Evolutionary conservation across 2,329 filamentous ascomycete genomes (phyloP), one percentile per base, ranked within the genome.

Genomic region (Ophiostoma triangulosporum): DNA sequence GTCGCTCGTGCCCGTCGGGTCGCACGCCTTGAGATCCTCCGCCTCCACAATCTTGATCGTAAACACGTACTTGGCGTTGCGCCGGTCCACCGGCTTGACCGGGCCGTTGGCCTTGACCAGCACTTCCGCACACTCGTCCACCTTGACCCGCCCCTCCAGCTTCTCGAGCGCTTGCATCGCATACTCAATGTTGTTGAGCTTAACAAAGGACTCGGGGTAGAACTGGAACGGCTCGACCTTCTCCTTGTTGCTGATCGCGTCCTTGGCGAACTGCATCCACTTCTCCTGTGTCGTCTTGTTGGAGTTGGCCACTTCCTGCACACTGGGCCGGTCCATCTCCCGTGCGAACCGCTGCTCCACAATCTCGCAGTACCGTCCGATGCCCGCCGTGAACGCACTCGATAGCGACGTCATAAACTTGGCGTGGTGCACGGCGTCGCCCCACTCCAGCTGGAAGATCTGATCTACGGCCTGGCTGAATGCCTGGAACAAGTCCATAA

Each of bases 31-130:
- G 61, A 98, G 74, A 62, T 98, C 93, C 69, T 98, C 93, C 8
- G 88, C 93, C 68, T 98, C 93, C 26, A 98, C 90, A 56, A 98
- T 90, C 70, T 98, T 98, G 69, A 98, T 90, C 0, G 93, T 97
- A 69, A 98, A 98, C 53, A 96, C 90, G 65, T 95, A 97, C 65
- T 94, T 96, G 58, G 81, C 86, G 40, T 84, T 80, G 62, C 81
- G 84, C 61, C 81, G 81, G 54, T 70, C 64, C 57, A 75, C 72
- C 54, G 78, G 74, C 63, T 81, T 81, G 52, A 79, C 74, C 1
- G 86, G 83, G 8, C 87, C 87, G 26, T 87, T 80, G 57, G 85
- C 75, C 62, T 78, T 82, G 48, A 83, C 81, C 50, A 98, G 79
- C 15, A 95, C 80, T 51, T 86, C 83, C 3, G 90, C 90, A 63